Percentiles rank a stretch among this genome's conserved stretches.
phyloP scores from a whole-genome alignment of 306 rosid genomes.

The Aeschynomene evenia region DNA sequence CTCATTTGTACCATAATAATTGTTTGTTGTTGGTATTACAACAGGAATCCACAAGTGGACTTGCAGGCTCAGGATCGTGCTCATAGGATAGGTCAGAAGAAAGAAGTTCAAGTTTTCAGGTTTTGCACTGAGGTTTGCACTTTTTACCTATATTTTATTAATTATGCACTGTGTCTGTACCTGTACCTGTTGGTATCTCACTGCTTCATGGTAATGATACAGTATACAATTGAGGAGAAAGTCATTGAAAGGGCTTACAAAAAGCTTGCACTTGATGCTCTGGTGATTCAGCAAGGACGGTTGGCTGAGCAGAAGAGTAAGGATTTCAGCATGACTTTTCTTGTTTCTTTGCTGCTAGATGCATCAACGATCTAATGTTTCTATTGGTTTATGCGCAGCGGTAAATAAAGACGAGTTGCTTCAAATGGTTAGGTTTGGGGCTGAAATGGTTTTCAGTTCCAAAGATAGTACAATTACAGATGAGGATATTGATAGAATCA shows the following conservation, averaged over 20 bases:
- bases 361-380: slow-evolving; percentile 12
- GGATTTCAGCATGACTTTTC: slow-evolving; percentile 7
- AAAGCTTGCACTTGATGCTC: slow-evolving; percentile 98
- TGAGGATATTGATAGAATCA: slow-evolving; percentile 95
- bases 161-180: not conserved
- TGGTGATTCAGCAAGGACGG: slow-evolving; percentile 98
- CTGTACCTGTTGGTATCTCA: slow-evolving; percentile 7
- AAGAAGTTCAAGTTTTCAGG: slow-evolving; percentile 98
- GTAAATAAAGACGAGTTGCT: slow-evolving; percentile 96
- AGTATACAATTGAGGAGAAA: slow-evolving; percentile 97
- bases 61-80: slow-evolving; percentile 99
- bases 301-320: slow-evolving; percentile 97
- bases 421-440: slow-evolving; percentile 99
- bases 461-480: slow-evolving; percentile 95
- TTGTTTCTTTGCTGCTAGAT: slow-evolving; percentile 11
- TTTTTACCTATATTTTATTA: not conserved
- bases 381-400: slow-evolving; percentile 54
- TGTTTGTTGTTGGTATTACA: slow-evolving; percentile 28
- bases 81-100: slow-evolving; percentile 99
- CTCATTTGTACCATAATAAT: not conserved
- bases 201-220: slow-evolving; percentile 26
- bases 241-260: slow-evolving; percentile 99
- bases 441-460: slow-evolving; percentile 99
- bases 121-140: slow-evolving; percentile 88
- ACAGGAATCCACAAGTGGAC: slow-evolving; percentile 99